A percentile compares a stretch with the other conserved stretches of the same genome.
Evolutionary conservation across 202 grass and related monocot genomes (phyloP).

Genomic region (Bolboschoenoplectus hybrid): DNA sequence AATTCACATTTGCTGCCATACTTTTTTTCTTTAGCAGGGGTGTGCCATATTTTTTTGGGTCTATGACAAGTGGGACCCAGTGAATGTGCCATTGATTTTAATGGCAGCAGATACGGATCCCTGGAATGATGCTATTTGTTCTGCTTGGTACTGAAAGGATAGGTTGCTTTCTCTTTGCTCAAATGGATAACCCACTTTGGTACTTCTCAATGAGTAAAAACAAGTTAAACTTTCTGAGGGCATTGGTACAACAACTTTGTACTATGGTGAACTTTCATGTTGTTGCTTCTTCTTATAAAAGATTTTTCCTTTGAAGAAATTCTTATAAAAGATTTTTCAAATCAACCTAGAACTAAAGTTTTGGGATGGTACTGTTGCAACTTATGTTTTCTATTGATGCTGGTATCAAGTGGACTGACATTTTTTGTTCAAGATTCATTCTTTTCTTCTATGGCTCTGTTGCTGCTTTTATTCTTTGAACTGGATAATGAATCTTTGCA

Average conservation of each 20-base stretch:
- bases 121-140: neutral
- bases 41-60: no score
- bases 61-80: no score
- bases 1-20: no score
- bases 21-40: no score
- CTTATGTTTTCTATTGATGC: neutral
- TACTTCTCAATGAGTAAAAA: neutral
- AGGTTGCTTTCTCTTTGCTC: neutral
- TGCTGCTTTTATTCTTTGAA: neutral
- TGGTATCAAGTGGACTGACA: neutral
- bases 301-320: neutral
- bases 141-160: slow-evolving; percentile 28
- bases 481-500: neutral
- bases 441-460: neutral
- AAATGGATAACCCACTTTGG: neutral
- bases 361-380: neutral
- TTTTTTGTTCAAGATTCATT: neutral
- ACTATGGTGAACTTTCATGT: neutral
- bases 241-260: neutral
- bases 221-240: neutral
- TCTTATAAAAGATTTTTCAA: neutral
- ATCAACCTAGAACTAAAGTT: neutral
- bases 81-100: no score
- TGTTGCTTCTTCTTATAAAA: neutral
- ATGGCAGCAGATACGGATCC: no score